Percentiles rank a stretch among this genome's conserved stretches.
Evolutionary conservation across 1,139 yeast species (phyloP).

Genomic region (Tardiomyces blankii): DNA sequence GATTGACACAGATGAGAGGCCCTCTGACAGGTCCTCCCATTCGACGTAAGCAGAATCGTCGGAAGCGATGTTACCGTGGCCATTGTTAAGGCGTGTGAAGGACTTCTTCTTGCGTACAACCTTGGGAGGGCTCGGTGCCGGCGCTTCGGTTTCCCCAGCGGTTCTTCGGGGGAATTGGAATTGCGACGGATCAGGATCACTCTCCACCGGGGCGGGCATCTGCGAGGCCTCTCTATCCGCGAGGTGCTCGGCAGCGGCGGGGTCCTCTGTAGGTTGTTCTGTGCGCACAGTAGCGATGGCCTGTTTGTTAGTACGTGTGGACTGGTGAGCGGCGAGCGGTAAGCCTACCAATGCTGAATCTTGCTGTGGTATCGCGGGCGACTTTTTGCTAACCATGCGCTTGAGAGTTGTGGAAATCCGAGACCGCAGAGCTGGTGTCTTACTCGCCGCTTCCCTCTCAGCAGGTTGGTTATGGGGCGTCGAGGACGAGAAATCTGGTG

Average conservation of each 20-base stretch:
- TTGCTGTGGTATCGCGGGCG: neutral
- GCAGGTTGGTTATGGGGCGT: no score
- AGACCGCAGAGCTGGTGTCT: neutral
- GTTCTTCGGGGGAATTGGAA: neutral
- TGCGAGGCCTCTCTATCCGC: no score
- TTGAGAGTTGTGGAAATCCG: neutral
- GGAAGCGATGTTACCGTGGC: neutral
- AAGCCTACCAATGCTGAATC: no score
- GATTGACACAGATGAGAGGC: constrained; percentile 1
- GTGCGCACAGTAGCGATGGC: no score
- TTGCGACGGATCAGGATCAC: neutral
- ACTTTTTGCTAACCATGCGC: neutral
- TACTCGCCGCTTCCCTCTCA: neutral
- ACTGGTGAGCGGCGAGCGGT: no score
- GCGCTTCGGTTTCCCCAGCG: neutral
- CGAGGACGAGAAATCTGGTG: no score
- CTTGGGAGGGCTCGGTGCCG: neutral
- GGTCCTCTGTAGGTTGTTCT: no score
- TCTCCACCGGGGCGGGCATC: no score
- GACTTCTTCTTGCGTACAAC: neutral
- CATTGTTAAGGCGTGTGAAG: neutral
- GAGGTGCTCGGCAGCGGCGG: no score
- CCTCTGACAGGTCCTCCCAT: neutral
- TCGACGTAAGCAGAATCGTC: neutral
- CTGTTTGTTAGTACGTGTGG: no score